A percentile compares a stretch with the other conserved stretches of the same genome.
Conservation (phyloP, 2,329 filamentous ascomycete genomes). For the Herpotrichia juniperi region DNA sequence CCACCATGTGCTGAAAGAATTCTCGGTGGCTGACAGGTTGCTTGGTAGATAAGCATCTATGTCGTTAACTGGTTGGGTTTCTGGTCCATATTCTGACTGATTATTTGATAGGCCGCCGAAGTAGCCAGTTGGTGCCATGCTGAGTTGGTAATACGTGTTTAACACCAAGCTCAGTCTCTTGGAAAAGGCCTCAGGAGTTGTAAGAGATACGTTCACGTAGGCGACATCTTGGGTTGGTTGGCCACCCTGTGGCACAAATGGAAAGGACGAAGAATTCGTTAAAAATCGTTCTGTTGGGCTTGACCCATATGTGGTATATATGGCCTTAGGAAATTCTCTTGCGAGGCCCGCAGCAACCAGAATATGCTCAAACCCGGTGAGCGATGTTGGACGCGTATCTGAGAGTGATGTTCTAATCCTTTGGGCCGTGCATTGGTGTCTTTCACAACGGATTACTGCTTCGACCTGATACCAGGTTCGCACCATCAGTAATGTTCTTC, state of each 20-base stretch:
- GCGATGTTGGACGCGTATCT: conserved; percentile 14
- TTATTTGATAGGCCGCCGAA: conserved; percentile 28
- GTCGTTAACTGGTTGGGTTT: conserved; percentile 27
- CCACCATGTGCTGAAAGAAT: conserved; percentile 26
- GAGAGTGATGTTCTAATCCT: conserved; percentile 23
- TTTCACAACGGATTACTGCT: conserved; percentile 20
- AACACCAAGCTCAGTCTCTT: conserved; percentile 24
- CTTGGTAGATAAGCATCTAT: conserved; percentile 27
- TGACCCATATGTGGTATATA: conserved; percentile 5
- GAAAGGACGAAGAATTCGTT: conserved; percentile 23
- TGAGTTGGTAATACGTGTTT: conserved; percentile 43
- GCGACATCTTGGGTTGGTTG: neutral
- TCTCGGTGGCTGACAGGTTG: conserved; percentile 21
- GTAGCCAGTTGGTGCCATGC: conserved; percentile 26
- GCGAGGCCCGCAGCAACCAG: conserved; percentile 9
- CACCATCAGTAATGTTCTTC: too few species aligned
- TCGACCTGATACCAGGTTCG: conserved; percentile 22
- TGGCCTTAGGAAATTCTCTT: conserved; percentile 20
- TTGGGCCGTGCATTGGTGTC: conserved; percentile 13
- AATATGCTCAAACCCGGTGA: conserved; percentile 28
- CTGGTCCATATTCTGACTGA: conserved; percentile 30
- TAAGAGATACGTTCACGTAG: conserved; percentile 19
- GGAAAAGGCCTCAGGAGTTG: conserved; percentile 24
- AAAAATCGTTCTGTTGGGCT: conserved; percentile 32
- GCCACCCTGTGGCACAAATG: conserved; percentile 19